These are phyloP conservation scores for Tolypocladium tundrense DNA, from an alignment of 2,329 filamentous ascomycete species.

Conservation along the genomic window DNA sequence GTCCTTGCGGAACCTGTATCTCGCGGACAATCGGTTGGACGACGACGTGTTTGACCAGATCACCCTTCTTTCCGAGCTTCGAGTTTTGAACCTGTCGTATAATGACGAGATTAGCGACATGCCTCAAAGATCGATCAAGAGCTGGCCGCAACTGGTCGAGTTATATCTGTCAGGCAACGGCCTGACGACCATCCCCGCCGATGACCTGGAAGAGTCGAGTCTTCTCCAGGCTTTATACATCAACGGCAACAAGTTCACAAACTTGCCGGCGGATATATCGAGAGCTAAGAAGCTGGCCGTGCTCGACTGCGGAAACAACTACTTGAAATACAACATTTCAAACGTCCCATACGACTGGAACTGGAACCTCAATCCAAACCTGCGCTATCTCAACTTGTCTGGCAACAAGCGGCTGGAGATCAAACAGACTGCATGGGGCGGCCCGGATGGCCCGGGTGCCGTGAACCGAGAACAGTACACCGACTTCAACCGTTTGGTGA, in stretches of 20 bases:
- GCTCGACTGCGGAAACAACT: conserved; percentile 90
- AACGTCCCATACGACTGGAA: conserved; percentile 99
- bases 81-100: conserved; percentile 87
- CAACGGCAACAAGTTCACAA: conserved; percentile 97
- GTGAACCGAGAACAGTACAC: conserved; percentile 60
- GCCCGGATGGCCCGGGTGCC: conserved; percentile 38
- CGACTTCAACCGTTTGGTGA: conserved; percentile 77
- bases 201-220: conserved; percentile 86
- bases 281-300: conserved; percentile 87
- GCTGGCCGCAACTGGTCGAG: conserved; percentile 84
- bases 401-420: conserved; percentile 96
- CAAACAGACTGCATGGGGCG: conserved; percentile 42
- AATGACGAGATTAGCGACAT: conserved; percentile 83
- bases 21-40: conserved; percentile 89
- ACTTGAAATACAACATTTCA: conserved; percentile 94
- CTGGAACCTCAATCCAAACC: conserved; percentile 95
- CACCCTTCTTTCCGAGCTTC: conserved; percentile 68
- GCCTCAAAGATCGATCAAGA: conserved; percentile 75
- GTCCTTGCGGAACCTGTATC: conserved; percentile 71
- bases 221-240: conserved; percentile 84
- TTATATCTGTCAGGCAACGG: conserved; percentile 94
- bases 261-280: conserved; percentile 87
- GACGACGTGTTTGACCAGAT: conserved; percentile 95
- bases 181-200: conserved; percentile 78
- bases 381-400: conserved; percentile 91